These are phyloP conservation scores for Naganishia onofrii DNA, from an alignment of 768 basidiomycete species.

Conservation along the genomic window DNA sequence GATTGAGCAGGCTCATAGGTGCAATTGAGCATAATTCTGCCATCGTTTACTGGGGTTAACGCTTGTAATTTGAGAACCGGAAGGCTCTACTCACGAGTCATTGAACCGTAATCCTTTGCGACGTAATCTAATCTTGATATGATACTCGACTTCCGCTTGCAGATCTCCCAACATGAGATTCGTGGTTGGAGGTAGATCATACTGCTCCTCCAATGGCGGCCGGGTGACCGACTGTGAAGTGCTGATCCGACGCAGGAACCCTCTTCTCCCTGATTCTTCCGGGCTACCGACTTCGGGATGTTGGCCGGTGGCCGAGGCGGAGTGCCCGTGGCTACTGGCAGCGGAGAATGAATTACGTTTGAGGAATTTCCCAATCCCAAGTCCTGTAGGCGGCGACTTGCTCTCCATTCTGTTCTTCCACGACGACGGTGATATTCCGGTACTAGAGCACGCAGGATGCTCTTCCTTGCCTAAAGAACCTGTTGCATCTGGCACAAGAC, in stretches of 20 bases:
- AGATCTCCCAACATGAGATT: constrained; percentile 14
- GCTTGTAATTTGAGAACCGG: background rate
- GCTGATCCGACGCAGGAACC: constrained; percentile 12
- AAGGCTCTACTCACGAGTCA: constrained; percentile 10
- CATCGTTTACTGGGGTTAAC: too few relatives aligned
- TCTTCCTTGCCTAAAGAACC: background rate
- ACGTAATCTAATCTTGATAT: constrained; percentile 1
- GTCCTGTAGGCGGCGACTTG: background rate
- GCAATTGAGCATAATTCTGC: constrained; percentile 1
- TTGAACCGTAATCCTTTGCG: constrained; percentile 17
- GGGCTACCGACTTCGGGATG: background rate
- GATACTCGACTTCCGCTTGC: constrained; percentile 17
- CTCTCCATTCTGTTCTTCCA: constrained; percentile 21
- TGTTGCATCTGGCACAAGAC: background rate
- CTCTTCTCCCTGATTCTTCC: background rate
- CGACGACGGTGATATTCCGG: constrained; percentile 5
- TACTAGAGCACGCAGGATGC: background rate
- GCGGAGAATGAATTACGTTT: constrained; percentile 20
- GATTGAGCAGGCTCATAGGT: constrained; percentile 1
- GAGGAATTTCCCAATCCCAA: constrained; percentile 13
- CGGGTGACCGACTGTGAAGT: constrained; percentile 5
- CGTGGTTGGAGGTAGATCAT: constrained; percentile 8
- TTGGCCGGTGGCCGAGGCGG: background rate
- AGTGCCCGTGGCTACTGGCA: background rate
- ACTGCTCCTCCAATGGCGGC: constrained; percentile 1